Evolutionary conservation across 768 basidiomycete genomes (phyloP), one percentile per base, ranked within the genome.

Genomic region (Trametes coccinea): DNA sequence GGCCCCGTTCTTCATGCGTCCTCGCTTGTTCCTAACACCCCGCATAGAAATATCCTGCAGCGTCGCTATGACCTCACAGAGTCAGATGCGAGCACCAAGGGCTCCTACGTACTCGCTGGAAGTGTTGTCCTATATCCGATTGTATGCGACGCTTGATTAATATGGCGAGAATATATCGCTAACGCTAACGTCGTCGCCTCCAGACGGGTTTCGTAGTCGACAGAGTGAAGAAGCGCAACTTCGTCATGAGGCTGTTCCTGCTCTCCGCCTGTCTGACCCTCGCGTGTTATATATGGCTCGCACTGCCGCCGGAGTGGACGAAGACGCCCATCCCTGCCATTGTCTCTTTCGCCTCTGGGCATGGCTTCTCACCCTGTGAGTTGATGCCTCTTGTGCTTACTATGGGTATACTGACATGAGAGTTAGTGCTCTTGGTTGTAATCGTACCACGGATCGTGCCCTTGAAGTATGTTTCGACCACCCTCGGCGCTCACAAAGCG

Each of bases 401-500:
- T 43, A 14, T 4, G 14, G 2, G 8, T 31, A 16, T 16, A 17
- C 30, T 62, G 30, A 40, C 41, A 46, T 16, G 46, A 4, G 14
- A 33, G 40, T 2, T 64, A 90, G 90, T 92, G 31, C 74, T 92
- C 9, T 78, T 92, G 10, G 90, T 89, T 7, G 79, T 92, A 14
- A 77, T 92, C 37, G 90, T 92, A 0, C 89, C 90, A 0, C 82
- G 80, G 53, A 82, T 92, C 31, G 88, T 92, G 0, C 81, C 84
- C 6, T 65, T 80, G 17, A 88, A 87, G 70, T 92, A 88, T 71
- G 84, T 92, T 47, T 87, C 88, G 2, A 92, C 91, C 1, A 89
- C 88, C 4, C 77, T 92, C 0, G 90, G 89, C 1, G 84, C 86
- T 6, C 89, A 92, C 69, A 92, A 92, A 71, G 85, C 86, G 69